These are phyloP conservation scores for Botryotinia narcissicola DNA, from an alignment of 2,329 filamentous ascomycete species.

Conservation along the genomic window DNA sequence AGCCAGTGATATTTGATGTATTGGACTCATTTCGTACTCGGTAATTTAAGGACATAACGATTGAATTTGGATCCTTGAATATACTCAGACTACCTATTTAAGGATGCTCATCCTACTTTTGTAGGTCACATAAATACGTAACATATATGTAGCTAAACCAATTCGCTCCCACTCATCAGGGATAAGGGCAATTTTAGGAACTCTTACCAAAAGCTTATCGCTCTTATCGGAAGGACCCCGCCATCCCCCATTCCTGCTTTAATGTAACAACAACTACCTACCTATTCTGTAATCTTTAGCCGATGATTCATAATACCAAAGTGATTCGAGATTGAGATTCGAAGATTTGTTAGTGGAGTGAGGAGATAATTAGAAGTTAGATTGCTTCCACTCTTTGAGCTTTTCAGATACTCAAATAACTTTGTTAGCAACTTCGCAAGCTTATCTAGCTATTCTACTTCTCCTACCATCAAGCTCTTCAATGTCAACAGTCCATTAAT, in stretches of 20 bases:
- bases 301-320: neutral
- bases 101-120: too few relatives aligned
- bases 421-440: neutral
- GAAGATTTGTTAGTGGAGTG: neutral
- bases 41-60: too few relatives aligned
- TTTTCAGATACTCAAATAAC: neutral
- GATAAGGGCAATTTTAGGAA: neutral
- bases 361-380: neutral
- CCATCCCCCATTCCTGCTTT: slow-evolving; percentile 11
- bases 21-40: too few relatives aligned
- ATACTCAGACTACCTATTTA: too few relatives aligned
- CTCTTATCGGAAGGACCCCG: slow-evolving; percentile 13
- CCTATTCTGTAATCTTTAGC: slow-evolving; percentile 10
- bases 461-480: neutral
- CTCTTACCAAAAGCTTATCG: slow-evolving; percentile 10
- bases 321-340: neutral
- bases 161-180: too few relatives aligned
- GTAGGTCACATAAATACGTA: too few relatives aligned
- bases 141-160: too few relatives aligned
- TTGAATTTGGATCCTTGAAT: too few relatives aligned
- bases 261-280: neutral
- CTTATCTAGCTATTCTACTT: neutral
- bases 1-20: too few relatives aligned
- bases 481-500: neutral
- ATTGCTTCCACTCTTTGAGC: neutral